Base-by-base conservation (phyloP, 2,329 filamentous ascomycete genomes). In the Metarhizium guizhouense region DNA sequence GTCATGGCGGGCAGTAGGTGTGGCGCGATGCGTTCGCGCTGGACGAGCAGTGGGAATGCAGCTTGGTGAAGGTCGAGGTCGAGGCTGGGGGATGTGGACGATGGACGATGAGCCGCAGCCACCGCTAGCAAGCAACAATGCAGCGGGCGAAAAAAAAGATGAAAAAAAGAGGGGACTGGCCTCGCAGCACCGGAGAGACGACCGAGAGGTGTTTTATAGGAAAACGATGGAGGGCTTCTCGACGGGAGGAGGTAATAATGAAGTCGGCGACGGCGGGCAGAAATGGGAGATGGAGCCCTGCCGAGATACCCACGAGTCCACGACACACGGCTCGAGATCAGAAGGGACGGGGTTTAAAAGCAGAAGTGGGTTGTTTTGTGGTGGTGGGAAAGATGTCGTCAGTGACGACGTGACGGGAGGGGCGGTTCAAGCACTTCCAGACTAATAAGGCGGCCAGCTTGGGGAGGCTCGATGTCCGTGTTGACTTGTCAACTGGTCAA, bases 1-100 rank as follows among this genome's bases (percentile, higher is more conserved):
- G 79, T 82, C 79, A 85, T 85, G 70, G 69, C 76, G 74, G 72
- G 70, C 67, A 68, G 62, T 36, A 52, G 64, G 62, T 65, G 56
- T 13, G 64, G 68, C 69, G 68, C 68, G 70, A 69, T 71, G 57
- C 68, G 70, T 69, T 64, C 69, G 70, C 70, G 69, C 69, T 58
- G 61, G 65, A 70, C 69, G 68, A 59, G 48, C 8, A 36, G 45
- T 52, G 42, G 51, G 36, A 51, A 51, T 49, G 52, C 36, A 36
- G 50, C 48, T 43, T 40, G 50, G 47, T 52, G 14, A 48, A 29
- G 51, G 45, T 30, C 45, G 25, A 48, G 54, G 45, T 45, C 42
- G n/a, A 45, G 16, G 14, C 38, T 30, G 7, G 42, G 54, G 38
- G 47, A 16, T 38, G 56, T 58, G 52, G 34, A 20, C 25, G 25